Evolutionary conservation across 768 basidiomycete species (phyloP), one percentile per base, ranked within the genome.

Genomic region (Rhodotorula babjevae): DNA sequence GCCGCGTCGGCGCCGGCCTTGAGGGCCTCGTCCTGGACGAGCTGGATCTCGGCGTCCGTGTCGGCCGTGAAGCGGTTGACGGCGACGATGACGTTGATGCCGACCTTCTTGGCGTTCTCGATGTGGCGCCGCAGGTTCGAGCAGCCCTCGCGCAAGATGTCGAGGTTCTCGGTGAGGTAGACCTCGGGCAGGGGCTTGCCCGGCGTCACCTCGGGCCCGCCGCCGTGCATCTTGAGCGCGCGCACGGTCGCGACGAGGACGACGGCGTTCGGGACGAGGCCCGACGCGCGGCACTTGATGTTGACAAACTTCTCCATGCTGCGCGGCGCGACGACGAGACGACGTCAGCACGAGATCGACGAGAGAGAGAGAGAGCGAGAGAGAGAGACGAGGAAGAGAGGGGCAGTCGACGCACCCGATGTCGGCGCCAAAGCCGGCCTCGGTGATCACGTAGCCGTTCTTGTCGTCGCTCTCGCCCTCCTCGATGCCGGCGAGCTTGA

Each of bases 251-350:
- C 96, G 65, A 99, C 95, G 78, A 99, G 90, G 76, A 99, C 87
- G 50, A 90, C 90, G 7, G 93, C 95, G 81, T 99, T 92, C 16
- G 96, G 96, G 68, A 84, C 89, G 79, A 98, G 86, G 61, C 94
- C 95, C 72, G 91, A 93, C 69, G 90, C 85, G 71, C 95, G 88
- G 81, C 94, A 97, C 82, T 99, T 99, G 85, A 99, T 97, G 83
- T 98, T 97, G 85, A 92, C 97, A 86, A 98, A 99, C 82, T 99
- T 96, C 83, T 93, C 92, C 92, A 94, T 92, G 52, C 93, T 77
- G 59, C 25, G 16, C n/a, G 0, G 40, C 18, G 36, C 25, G 6
- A 46, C 14, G 33, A 42, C 8, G 47, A 47, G 12, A 47, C 4
- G 47, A 8, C 42, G n/a, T n/a, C n/a, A n/a, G n/a, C 23, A 8